phyloP scores from a whole-genome alignment of 1,284 basidiomycete genomes.

The Trichosporon sp. region DNA sequence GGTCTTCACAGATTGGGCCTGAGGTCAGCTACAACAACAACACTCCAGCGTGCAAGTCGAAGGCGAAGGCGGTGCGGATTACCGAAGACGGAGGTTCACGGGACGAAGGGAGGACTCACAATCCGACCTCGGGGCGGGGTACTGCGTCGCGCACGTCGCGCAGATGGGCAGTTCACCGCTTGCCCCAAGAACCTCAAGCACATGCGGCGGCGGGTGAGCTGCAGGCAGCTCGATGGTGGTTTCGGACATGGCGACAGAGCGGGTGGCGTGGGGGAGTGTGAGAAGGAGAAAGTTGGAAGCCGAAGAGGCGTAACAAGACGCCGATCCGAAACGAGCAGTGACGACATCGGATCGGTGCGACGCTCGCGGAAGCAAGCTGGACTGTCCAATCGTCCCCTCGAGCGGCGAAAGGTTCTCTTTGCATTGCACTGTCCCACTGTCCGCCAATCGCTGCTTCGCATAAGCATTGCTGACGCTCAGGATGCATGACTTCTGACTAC shows the following conservation, averaged over 20 bases:
- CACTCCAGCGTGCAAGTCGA: too few species aligned
- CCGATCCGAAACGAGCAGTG: conserved; percentile 3
- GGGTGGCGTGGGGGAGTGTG: conserved; percentile 5
- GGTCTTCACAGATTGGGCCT: conserved; percentile 49
- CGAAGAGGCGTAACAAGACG: neutral
- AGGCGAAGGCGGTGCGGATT: neutral
- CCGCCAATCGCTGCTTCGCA: neutral
- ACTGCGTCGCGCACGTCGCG: conserved; percentile 54
- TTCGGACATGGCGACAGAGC: neutral
- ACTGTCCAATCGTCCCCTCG: neutral
- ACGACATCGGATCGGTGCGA: neutral
- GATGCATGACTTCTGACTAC: neutral
- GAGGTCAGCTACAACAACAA: neutral
- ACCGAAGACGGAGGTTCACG: neutral
- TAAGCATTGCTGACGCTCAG: neutral
- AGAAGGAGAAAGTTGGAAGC: neutral
- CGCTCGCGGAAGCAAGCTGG: neutral
- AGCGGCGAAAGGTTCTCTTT: neutral
- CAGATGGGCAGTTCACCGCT: conserved; percentile 52
- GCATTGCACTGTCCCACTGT: neutral
- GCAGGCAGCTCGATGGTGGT: conserved; percentile 5
- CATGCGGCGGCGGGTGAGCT: conserved; percentile 20
- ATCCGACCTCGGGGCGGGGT: conserved; percentile 31
- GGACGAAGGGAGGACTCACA: conserved; percentile 33
- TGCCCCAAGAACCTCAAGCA: conserved; percentile 38